These are phyloP conservation scores for Endothia cerciana DNA, from an alignment of 2,329 filamentous ascomycete genomes.

Conservation along the genomic window DNA sequence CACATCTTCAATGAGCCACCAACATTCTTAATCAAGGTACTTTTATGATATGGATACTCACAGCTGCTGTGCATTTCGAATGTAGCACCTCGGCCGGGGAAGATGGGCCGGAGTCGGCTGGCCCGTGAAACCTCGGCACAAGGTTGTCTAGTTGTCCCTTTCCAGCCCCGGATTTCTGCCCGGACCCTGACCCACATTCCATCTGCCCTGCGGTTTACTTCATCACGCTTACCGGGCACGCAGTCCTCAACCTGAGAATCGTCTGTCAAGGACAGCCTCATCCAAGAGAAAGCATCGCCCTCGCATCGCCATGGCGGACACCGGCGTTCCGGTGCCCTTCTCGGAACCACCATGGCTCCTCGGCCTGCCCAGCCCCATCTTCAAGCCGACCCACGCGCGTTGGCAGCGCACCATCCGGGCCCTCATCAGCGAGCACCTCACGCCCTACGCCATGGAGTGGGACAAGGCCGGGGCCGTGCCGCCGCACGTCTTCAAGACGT, in stretches of 20 bases:
- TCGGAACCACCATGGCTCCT: constrained; percentile 73
- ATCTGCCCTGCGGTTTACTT: too few relatives aligned
- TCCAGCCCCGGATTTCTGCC: background rate
- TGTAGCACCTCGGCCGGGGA: background rate
- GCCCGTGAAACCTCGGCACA: constrained; percentile 2
- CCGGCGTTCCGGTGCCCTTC: constrained; percentile 58
- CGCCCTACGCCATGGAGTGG: constrained; percentile 69
- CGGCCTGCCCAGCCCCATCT: constrained; percentile 73
- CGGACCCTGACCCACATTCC: background rate
- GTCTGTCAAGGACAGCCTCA: background rate
- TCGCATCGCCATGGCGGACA: background rate
- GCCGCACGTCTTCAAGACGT: constrained; percentile 64
- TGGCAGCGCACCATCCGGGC: constrained; percentile 71
- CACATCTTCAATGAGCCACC: background rate
- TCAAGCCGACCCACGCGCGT: constrained; percentile 64
- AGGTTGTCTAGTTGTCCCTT: background rate
- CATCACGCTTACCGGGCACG: background rate
- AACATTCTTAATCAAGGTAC: background rate
- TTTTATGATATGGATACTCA: background rate
- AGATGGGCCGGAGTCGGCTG: background rate
- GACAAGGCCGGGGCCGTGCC: constrained; percentile 68
- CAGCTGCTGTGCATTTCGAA: background rate
- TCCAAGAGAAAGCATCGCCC: background rate
- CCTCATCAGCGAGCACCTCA: constrained; percentile 67
- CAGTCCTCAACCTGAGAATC: background rate